Percentiles rank a stretch among this genome's conserved stretches.
These are phyloP conservation scores for Metschnikowia cubensis DNA, from an alignment of 805 yeast genomes.

Conservation along the genomic window DNA sequence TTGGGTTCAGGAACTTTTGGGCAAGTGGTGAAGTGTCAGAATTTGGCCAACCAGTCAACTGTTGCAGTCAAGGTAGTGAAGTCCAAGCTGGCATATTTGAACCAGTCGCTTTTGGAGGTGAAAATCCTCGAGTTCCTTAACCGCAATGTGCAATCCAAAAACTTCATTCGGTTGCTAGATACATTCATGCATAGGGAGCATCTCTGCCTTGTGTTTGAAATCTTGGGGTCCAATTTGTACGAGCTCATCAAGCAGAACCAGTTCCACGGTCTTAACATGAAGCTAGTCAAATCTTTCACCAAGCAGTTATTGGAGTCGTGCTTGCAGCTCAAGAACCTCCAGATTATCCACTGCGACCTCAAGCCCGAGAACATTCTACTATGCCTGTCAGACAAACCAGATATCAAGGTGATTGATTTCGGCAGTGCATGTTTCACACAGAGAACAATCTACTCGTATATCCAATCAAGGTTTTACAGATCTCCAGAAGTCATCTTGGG, in stretches of 20 bases:
- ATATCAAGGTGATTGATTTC: constrained; percentile 89
- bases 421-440: constrained; percentile 94
- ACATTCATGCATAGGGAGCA: constrained; percentile 91
- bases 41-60: constrained; percentile 71
- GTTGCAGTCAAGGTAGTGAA: constrained; percentile 95
- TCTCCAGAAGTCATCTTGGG: constrained; percentile 95
- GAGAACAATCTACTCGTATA: constrained; percentile 84
- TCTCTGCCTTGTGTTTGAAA: constrained; percentile 86
- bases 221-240: constrained; percentile 81
- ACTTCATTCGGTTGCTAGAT: constrained; percentile 75
- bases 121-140: constrained; percentile 79
- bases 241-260: constrained; percentile 91
- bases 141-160: constrained; percentile 61
- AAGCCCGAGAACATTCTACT: constrained; percentile 93
- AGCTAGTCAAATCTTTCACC: constrained; percentile 72
- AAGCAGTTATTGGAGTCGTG: constrained; percentile 79
- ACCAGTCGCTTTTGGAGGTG: constrained; percentile 90
- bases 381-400: constrained; percentile 75
- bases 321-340: constrained; percentile 72
- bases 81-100: constrained; percentile 84
- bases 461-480: constrained; percentile 88
- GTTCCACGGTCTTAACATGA: constrained; percentile 82
- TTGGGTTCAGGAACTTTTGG: constrained; percentile 98
- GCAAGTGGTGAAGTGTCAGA: constrained; percentile 93
- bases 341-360: constrained; percentile 91